Conservation (phyloP, 2,329 filamentous ascomycete species). For the Leptographium flavum region DNA sequence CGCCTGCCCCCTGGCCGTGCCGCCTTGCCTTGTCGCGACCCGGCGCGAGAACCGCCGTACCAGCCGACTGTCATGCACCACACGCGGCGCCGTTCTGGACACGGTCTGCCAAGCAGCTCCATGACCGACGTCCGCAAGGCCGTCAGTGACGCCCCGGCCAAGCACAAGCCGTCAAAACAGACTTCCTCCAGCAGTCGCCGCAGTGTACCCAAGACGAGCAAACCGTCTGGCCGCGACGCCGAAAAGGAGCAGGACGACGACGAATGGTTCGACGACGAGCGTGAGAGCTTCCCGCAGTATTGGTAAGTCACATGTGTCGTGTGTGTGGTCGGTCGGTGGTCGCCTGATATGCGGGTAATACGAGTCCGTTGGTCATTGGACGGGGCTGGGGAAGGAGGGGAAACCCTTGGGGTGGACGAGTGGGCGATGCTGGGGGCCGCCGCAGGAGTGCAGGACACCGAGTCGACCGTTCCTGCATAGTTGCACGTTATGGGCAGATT, state of each 20-base stretch:
- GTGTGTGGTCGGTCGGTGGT: conserved; percentile 12
- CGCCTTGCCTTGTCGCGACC: too few species aligned
- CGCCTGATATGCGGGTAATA: conserved; percentile 18
- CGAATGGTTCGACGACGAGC: conserved; percentile 38
- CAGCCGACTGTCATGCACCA: conserved; percentile 35
- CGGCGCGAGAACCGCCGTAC: background rate
- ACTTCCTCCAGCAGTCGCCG: conserved; percentile 21
- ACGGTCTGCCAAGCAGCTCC: conserved; percentile 35
- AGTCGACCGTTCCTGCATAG: conserved; percentile 5
- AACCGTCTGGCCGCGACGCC: conserved; percentile 28
- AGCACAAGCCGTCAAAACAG: conserved; percentile 24
- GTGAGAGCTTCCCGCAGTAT: conserved; percentile 50
- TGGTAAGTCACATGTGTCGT: conserved; percentile 35
- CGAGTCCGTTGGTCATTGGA: conserved; percentile 8
- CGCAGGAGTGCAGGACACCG: background rate
- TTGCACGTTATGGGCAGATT: conserved; percentile 15
- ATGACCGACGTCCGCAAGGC: conserved; percentile 40
- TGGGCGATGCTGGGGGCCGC: background rate
- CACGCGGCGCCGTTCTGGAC: conserved; percentile 41
- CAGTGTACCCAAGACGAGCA: conserved; percentile 30
- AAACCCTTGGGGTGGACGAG: conserved; percentile 3
- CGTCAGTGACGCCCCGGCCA: conserved; percentile 27
- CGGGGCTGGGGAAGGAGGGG: conserved; percentile 12
- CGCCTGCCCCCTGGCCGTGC: too few species aligned
- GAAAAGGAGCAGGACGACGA: conserved; percentile 36